Evolutionary conservation across 2,329 filamentous ascomycete genomes (phyloP).

Genomic region (Didymosphaeria variabile): DNA sequence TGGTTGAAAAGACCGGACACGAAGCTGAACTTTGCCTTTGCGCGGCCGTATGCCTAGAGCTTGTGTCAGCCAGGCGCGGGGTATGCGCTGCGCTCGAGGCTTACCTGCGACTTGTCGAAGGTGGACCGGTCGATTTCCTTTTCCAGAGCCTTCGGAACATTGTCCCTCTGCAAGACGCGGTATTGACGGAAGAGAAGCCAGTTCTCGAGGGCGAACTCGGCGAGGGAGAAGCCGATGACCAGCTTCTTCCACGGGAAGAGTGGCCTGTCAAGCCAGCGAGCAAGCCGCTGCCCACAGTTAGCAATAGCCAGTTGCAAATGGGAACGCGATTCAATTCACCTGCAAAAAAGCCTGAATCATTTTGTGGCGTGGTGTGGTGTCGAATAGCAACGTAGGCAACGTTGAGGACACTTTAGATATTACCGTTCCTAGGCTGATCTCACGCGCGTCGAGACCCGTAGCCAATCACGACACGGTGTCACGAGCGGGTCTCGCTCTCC

Average conservation of each 20-base stretch:
- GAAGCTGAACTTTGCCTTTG: slow-evolving; percentile 91
- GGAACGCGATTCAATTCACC: slow-evolving; percentile 22
- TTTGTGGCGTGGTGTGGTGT: slow-evolving; percentile 20
- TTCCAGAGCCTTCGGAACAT: slow-evolving; percentile 84
- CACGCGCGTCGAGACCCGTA: slow-evolving; percentile 7
- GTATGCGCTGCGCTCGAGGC: slow-evolving; percentile 17
- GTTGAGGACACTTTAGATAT: slow-evolving; percentile 10
- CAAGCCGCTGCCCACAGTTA: slow-evolving; percentile 66
- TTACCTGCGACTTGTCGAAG: slow-evolving; percentile 89
- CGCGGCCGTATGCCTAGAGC: slow-evolving; percentile 81
- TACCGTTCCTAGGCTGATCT: slow-evolving; percentile 2
- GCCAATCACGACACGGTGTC: slow-evolving; percentile 20
- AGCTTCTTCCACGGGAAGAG: slow-evolving; percentile 97
- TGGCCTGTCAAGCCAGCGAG: slow-evolving; percentile 86
- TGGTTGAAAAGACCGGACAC: slow-evolving; percentile 83
- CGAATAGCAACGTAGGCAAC: slow-evolving; percentile 5
- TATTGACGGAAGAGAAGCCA: slow-evolving; percentile 93
- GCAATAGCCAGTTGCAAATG: not conserved
- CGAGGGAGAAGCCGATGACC: slow-evolving; percentile 91
- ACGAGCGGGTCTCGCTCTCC: not conserved
- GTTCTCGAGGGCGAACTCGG: slow-evolving; percentile 89
- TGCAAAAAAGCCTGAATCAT: slow-evolving; percentile 51
- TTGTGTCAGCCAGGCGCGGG: slow-evolving; percentile 28
- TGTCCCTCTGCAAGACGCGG: slow-evolving; percentile 79
- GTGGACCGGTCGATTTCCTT: slow-evolving; percentile 89